Evolutionary conservation across 2,329 filamentous ascomycete species (phyloP).

Genomic region (Purpureocillium takamizusanense): DNA sequence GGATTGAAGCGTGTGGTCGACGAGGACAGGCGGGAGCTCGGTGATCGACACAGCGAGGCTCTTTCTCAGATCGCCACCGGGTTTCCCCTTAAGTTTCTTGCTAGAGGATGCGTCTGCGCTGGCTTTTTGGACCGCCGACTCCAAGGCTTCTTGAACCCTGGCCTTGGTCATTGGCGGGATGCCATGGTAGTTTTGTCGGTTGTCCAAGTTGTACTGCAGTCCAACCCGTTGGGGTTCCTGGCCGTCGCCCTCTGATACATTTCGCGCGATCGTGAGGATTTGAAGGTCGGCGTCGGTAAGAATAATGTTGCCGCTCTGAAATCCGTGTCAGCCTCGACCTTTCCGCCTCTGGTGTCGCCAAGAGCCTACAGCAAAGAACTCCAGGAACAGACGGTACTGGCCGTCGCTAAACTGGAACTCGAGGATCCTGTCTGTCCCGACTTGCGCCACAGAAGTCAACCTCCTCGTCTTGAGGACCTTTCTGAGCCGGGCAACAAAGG

Average conservation of each 20-base stretch:
- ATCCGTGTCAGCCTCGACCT: neutral
- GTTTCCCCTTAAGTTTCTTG: conserved; percentile 67
- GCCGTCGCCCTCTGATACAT: conserved; percentile 72
- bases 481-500: conserved; percentile 75
- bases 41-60: conserved; percentile 76
- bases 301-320: conserved; percentile 79
- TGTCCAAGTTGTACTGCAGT: conserved; percentile 67
- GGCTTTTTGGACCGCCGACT: conserved; percentile 53
- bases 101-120: conserved; percentile 29
- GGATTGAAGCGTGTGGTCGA: conserved; percentile 74
- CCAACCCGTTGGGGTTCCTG: conserved; percentile 76
- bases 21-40: conserved; percentile 77
- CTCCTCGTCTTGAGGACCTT: conserved; percentile 83
- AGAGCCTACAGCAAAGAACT: conserved; percentile 69
- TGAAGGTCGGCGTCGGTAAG: conserved; percentile 78
- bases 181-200: conserved; percentile 75
- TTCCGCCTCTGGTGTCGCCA: neutral
- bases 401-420: conserved; percentile 92
- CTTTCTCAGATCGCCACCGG: conserved; percentile 67
- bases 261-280: conserved; percentile 71
- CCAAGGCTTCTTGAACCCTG: conserved; percentile 59
- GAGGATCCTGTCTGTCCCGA: conserved; percentile 89
- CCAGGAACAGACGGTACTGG: conserved; percentile 75
- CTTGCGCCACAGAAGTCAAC: conserved; percentile 70
- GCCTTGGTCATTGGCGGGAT: conserved; percentile 68